Evolutionary conservation across 345 rosid genomes (phyloP).

Genomic region (Dimocarpus longan): DNA sequence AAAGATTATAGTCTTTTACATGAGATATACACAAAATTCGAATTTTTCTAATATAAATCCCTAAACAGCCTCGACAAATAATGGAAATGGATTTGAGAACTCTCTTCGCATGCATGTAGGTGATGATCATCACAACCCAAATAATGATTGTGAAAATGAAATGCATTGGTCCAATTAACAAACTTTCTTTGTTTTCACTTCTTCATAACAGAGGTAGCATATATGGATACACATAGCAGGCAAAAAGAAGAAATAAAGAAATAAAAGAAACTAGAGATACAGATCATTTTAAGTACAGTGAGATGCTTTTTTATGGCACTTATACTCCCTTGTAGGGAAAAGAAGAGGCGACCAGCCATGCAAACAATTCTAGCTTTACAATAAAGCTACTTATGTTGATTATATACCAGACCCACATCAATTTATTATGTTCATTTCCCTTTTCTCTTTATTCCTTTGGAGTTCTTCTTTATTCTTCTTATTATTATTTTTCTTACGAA

Average conservation of each 20-base stretch:
- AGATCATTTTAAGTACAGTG: neutral
- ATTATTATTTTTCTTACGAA: neutral
- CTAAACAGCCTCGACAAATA: neutral
- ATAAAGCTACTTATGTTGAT: constrained; percentile 22
- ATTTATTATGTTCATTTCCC: constrained; percentile 16
- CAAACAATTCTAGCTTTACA: constrained; percentile 11
- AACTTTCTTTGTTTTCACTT: constrained; percentile 17
- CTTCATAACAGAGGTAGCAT: neutral
- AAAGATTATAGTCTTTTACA: neutral
- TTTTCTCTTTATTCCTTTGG: constrained; percentile 14
- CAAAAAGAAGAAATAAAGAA: neutral
- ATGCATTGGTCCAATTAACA: neutral
- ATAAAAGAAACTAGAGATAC: neutral
- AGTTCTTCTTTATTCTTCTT: neutral
- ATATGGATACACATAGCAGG: neutral
- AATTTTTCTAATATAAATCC: no score
- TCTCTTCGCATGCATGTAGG: neutral
- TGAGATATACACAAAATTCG: no score
- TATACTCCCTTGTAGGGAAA: constrained; percentile 14
- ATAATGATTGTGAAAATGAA: neutral
- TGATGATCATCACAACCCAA: neutral
- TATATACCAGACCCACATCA: constrained; percentile 14
- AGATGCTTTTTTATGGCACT: neutral
- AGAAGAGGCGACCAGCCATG: constrained; percentile 17
- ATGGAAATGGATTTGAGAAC: neutral